These are phyloP conservation scores for Eucalyptus polybractea DNA, from an alignment of 345 rosid genomes.

Conservation along the genomic window DNA sequence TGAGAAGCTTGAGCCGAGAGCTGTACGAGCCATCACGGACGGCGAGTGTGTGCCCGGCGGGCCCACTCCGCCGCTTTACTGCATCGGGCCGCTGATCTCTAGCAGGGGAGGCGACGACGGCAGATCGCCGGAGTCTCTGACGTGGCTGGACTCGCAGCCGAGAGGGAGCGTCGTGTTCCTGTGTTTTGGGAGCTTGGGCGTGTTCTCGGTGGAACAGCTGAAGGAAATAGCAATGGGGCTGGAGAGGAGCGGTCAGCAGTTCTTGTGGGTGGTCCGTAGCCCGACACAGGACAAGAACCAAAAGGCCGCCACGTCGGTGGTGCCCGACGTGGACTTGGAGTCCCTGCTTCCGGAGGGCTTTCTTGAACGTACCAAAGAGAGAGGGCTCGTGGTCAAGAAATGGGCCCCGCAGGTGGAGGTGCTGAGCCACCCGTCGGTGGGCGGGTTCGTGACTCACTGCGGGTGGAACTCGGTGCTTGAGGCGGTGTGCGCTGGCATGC, in stretches of 20 bases:
- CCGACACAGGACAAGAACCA: slow-evolving; percentile 9
- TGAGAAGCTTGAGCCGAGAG: slow-evolving; percentile 33
- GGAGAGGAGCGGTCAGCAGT: slow-evolving; percentile 31
- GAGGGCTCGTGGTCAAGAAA: slow-evolving; percentile 11
- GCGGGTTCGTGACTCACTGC: slow-evolving; percentile 20
- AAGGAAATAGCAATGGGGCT: slow-evolving; percentile 31
- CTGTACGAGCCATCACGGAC: slow-evolving; percentile 14
- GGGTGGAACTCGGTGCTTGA: slow-evolving; percentile 27
- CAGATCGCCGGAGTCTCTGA: neutral
- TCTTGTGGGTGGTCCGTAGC: slow-evolving; percentile 43
- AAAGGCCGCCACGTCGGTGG: neutral
- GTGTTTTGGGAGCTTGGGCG: slow-evolving; percentile 52
- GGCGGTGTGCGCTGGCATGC: neutral
- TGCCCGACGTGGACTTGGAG: slow-evolving; percentile 7
- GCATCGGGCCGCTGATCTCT: slow-evolving; percentile 47
- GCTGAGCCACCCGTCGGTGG: neutral
- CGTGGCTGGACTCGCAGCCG: slow-evolving; percentile 45
- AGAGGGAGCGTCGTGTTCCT: slow-evolving; percentile 34
- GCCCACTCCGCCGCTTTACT: slow-evolving; percentile 22
- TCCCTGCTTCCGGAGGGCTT: slow-evolving; percentile 31
- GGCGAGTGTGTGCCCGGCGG: slow-evolving; percentile 23
- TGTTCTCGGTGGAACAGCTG: slow-evolving; percentile 24
- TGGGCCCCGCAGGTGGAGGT: slow-evolving; percentile 13
- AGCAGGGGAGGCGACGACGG: neutral
- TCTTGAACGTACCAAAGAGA: slow-evolving; percentile 11